Conservation (phyloP, 345 rosid species). For the Gossypioides kirkii region DNA sequence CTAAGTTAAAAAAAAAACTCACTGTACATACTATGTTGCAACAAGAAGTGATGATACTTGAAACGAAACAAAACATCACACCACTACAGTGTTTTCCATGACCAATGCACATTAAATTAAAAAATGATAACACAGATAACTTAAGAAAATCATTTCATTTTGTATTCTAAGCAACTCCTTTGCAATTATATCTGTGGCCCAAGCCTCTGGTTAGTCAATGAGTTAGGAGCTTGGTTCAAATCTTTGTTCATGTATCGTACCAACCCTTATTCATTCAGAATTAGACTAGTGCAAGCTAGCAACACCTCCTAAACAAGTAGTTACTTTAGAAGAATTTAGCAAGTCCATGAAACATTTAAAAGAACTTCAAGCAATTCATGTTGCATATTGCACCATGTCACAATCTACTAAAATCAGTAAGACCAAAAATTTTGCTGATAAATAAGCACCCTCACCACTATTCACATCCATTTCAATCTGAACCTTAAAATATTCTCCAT, state of each 20-base stretch:
- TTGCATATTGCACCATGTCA: background rate
- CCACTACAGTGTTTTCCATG: background rate
- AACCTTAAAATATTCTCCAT: background rate
- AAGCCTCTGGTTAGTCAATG: background rate
- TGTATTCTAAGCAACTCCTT: background rate
- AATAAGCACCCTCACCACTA: background rate
- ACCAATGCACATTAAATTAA: background rate
- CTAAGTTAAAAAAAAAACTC: background rate
- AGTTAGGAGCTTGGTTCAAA: background rate
- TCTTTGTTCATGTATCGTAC: too few species aligned
- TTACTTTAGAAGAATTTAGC: background rate
- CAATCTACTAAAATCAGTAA: background rate
- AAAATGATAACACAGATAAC: background rate
- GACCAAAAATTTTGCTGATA: background rate
- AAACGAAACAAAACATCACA: background rate
- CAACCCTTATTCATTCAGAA: background rate
- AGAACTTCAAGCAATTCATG: background rate
- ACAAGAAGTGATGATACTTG: background rate
- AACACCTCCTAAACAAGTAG: background rate
- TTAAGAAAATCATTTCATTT: background rate
- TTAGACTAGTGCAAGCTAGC: background rate
- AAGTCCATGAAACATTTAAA: background rate
- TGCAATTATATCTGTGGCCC: background rate
- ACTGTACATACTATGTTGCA: background rate
- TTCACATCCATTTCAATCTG: constrained; percentile 5